Percentiles rank a stretch among this genome's conserved stretches.
These are phyloP conservation scores for Amylocystis lapponica DNA, from an alignment of 768 basidiomycete genomes.

Conservation along the genomic window DNA sequence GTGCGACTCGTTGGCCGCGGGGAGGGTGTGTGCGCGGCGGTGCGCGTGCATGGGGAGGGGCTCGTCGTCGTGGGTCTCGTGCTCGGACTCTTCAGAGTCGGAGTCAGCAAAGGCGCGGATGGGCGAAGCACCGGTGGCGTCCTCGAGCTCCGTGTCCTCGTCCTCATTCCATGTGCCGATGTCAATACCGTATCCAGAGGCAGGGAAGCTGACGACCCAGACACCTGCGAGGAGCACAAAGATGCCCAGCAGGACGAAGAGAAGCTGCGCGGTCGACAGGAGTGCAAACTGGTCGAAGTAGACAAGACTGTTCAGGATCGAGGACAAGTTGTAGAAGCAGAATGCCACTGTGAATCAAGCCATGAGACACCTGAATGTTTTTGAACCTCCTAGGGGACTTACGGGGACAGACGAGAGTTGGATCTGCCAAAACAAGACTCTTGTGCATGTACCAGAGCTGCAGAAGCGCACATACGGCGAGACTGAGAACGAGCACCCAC, in stretches of 20 bases:
- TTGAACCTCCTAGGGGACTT: conserved; percentile 36
- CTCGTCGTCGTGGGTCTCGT: conserved; percentile 21
- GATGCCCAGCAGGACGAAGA: conserved; percentile 73
- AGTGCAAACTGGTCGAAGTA: conserved; percentile 84
- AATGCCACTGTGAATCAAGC: conserved; percentile 62
- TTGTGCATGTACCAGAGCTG: conserved; percentile 86
- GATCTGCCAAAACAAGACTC: conserved; percentile 73
- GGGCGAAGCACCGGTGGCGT: conserved; percentile 3
- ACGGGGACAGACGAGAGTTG: conserved; percentile 84
- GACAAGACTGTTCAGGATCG: conserved; percentile 84
- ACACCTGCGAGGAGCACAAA: conserved; percentile 77
- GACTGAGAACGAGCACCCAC: conserved; percentile 72
- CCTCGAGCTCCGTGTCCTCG: conserved; percentile 26
- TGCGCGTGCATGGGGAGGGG: conserved; percentile 20
- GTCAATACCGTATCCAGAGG: conserved; percentile 46
- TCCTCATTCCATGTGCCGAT: conserved; percentile 38
- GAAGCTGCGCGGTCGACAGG: conserved; percentile 64
- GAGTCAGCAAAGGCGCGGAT: neutral
- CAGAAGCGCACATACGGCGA: conserved; percentile 69
- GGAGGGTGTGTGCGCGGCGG: conserved; percentile 1
- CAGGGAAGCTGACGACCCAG: conserved; percentile 80
- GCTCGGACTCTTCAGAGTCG: conserved; percentile 13
- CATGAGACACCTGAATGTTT: neutral
- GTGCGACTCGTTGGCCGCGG: conserved; percentile 1
- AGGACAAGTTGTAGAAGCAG: conserved; percentile 91